Evolutionary conservation across 768 basidiomycete species (phyloP), one percentile per base, ranked within the genome.

Genomic region (Suillus tomentosus): DNA sequence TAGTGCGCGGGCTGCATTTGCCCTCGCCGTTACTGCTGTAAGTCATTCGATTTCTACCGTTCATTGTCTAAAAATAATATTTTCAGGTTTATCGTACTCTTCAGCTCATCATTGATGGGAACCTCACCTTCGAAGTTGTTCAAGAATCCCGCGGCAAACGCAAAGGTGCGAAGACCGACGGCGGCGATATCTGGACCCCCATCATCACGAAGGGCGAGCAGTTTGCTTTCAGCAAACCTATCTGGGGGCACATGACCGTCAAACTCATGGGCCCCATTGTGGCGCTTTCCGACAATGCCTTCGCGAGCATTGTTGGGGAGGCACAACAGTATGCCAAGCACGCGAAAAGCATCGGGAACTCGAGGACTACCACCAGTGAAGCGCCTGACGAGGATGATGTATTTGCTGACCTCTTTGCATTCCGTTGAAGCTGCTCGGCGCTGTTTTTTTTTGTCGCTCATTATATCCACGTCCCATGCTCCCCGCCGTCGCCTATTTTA

Each of bases 201-300:
- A 22, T 37, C 9, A 62, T 68, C 22, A 50, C n/a, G 31, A 63
- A 39, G 63, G 43, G 43, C 9, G 43, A 45, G 43, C 43, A 45
- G 43, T 45, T 45, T 45, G 43, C 43, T 45, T 45, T 68, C 37
- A 68, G 63, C 27, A 51, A 65, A 6, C 39, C n/a, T 13, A 24
- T 65, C 62, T 68, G 65, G 65, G 67, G 65, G 47, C 17, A 59
- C 22, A 53, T 55, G 22, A 65, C 65, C 22, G n/a, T 34, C 11
- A 48, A 36, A 27, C 65, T 48, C 31, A 54, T 68, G 43, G 39
- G 14, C 5, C 62, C 65, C 19, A 63, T 66, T 48, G 53, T 59
- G 22, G 43, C 55, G 14, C 42, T 68, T 31, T 58, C 62, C 17
- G 31, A 65, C 15, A 54, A 62, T 24, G 40, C 50, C 24, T 68